phyloP scores from a whole-genome alignment of 1,139 yeast genomes.

The Kazachstania sp. region DNA sequence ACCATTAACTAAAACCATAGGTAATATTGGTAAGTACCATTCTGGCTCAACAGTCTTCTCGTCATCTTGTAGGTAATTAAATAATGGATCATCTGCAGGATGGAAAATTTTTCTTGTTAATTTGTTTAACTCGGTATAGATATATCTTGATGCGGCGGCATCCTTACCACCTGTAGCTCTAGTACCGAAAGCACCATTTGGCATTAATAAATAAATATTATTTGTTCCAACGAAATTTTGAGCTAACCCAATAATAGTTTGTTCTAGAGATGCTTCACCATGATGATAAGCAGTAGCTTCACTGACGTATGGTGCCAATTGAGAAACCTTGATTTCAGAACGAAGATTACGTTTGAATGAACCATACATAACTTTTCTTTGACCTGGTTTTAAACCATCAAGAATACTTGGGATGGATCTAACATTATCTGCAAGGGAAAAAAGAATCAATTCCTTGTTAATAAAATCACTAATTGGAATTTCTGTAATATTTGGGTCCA shows the following conservation, averaged over 20 bases:
- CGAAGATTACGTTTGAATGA: conserved; percentile 75
- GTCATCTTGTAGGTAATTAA: conserved; percentile 81
- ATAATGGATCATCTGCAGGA: conserved; percentile 70
- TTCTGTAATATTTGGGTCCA: conserved; percentile 67
- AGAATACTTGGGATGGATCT: conserved; percentile 90
- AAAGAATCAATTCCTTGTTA: conserved; percentile 87
- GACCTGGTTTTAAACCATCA: conserved; percentile 97
- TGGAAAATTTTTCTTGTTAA: conserved; percentile 72
- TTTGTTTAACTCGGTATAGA: conserved; percentile 74
- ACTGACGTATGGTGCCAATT: conserved; percentile 81
- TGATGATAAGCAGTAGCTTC: conserved; percentile 94
- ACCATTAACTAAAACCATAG: conserved; percentile 91
- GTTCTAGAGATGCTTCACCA: conserved; percentile 82
- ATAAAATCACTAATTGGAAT: conserved; percentile 93
- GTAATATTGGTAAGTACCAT: conserved; percentile 88
- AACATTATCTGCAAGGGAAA: conserved; percentile 93
- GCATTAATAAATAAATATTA: conserved; percentile 73
- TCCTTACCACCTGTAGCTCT: conserved; percentile 98
- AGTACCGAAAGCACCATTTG: conserved; percentile 96
- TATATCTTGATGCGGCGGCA: conserved; percentile 97
- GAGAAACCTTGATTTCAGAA: conserved; percentile 81
- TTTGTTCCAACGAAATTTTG: conserved; percentile 93
- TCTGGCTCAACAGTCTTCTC: conserved; percentile 93
- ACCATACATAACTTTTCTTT: conserved; percentile 85
- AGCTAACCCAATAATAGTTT: conserved; percentile 87